Percentiles rank a stretch among this genome's conserved stretches.
Evolutionary conservation across 495 filamentous ascomycete genomes (phyloP).

Genomic region (Lasiosphaeria miniovina): DNA sequence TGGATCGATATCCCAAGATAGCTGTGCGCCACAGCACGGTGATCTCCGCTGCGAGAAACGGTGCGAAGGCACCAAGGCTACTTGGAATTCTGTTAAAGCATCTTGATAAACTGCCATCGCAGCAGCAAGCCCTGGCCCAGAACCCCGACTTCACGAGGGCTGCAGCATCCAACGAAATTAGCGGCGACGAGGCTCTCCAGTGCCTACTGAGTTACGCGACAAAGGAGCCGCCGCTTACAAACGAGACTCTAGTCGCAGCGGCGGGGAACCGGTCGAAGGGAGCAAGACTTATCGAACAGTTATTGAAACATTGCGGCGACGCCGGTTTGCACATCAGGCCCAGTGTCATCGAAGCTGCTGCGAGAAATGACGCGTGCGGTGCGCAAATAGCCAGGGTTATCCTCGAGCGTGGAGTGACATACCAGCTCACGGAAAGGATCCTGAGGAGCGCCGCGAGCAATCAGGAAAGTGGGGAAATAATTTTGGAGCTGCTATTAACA

Average conservation of each 20-base stretch:
- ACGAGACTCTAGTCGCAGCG: background rate
- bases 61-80: too few species aligned
- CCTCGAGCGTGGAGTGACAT: background rate
- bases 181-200: background rate
- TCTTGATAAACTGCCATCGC: too few species aligned
- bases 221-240: too few species aligned
- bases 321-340: constrained; percentile 1
- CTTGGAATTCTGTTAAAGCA: too few species aligned
- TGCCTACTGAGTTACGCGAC: background rate
- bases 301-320: background rate
- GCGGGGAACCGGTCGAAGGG: background rate
- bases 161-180: constrained; percentile 1
- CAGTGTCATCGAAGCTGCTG: constrained; percentile 2
- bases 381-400: background rate
- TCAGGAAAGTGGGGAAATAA: background rate
- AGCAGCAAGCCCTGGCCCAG: too few species aligned
- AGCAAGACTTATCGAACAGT: background rate
- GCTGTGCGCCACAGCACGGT: too few species aligned
- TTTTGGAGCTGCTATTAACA: too few species aligned
- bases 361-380: background rate
- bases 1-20: too few species aligned
- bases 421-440: background rate
- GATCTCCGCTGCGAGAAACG: too few species aligned
- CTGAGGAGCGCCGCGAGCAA: background rate
- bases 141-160: too few species aligned